Percentiles rank a stretch among this genome's conserved stretches.
Conservation (phyloP, 106 monocot species). For the Hemerocallis citrina region DNA sequence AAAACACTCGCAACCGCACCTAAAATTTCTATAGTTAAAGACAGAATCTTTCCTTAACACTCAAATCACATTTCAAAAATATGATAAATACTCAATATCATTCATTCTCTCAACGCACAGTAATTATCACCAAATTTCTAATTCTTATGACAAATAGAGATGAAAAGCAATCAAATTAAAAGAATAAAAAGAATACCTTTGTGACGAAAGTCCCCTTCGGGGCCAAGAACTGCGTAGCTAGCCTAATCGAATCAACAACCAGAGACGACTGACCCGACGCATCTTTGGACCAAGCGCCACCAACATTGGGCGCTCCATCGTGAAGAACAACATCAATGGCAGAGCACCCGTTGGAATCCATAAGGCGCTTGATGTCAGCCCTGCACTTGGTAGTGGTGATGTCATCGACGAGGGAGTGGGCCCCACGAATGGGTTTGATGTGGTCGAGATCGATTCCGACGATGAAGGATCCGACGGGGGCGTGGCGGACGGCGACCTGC, state of each 20-base stretch:
- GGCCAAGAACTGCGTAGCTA: constrained; percentile 69
- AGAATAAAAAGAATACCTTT: no score
- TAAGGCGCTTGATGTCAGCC: constrained; percentile 43
- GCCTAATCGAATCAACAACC: constrained; percentile 61
- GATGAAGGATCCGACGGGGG: constrained; percentile 66
- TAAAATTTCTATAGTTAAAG: no score
- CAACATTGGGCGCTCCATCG: constrained; percentile 90
- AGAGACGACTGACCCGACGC: constrained; percentile 70
- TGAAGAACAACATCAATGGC: constrained; percentile 77
- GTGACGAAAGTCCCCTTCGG: constrained; percentile 84
- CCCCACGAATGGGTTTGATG: constrained; percentile 79
- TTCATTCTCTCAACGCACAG: no score
- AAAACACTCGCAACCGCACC: no score
- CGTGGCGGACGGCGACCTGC: constrained; percentile 70
- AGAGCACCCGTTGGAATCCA: constrained; percentile 42
- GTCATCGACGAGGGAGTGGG: constrained; percentile 61
- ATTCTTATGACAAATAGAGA: no score
- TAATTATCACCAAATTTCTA: no score
- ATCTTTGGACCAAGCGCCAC: constrained; percentile 79
- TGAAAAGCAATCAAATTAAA: background rate
- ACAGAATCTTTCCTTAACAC: no score
- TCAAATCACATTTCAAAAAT: no score
- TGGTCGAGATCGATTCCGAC: constrained; percentile 81
- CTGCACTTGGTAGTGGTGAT: constrained; percentile 78
- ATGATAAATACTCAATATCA: no score